Evolutionary conservation across 1,139 yeast genomes (phyloP).

Genomic region (Magnusiomyces tetraspermus): DNA sequence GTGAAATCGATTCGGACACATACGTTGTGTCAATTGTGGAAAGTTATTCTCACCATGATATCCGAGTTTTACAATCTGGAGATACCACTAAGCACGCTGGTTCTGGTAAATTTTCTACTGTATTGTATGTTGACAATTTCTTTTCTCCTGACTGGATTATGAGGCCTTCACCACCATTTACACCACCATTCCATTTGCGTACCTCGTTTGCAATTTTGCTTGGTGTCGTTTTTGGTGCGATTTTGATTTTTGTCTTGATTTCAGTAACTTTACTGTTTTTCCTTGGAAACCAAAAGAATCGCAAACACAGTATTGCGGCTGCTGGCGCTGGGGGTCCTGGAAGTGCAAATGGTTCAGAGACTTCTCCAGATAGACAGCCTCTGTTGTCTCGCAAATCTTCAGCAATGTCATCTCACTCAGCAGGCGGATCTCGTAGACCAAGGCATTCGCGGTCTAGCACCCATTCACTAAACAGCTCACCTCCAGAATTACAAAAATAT

Average conservation of each 20-base stretch:
- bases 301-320: neutral
- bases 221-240: conserved; percentile 32
- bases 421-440: neutral
- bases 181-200: conserved; percentile 27
- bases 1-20: conserved; percentile 27
- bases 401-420: neutral
- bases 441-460: neutral
- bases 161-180: conserved; percentile 19
- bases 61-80: conserved; percentile 57
- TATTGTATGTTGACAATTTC: conserved; percentile 65
- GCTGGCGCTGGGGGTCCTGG: conserved; percentile 4
- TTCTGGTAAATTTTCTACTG: conserved; percentile 35
- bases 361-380: neutral
- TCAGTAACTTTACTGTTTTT: conserved; percentile 18
- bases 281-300: conserved; percentile 15
- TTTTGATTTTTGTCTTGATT: conserved; percentile 24
- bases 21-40: conserved; percentile 35
- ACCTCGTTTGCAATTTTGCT: conserved; percentile 30
- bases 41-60: conserved; percentile 52
- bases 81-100: conserved; percentile 39
- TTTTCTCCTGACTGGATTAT: conserved; percentile 54
- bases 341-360: neutral
- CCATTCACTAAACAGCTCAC: neutral
- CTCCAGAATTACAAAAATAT: neutral
- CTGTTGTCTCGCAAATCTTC: conserved; percentile 2